Base-by-base conservation (phyloP, 1,284 basidiomycete genomes). In the Quambalaria eucalypti region DNA sequence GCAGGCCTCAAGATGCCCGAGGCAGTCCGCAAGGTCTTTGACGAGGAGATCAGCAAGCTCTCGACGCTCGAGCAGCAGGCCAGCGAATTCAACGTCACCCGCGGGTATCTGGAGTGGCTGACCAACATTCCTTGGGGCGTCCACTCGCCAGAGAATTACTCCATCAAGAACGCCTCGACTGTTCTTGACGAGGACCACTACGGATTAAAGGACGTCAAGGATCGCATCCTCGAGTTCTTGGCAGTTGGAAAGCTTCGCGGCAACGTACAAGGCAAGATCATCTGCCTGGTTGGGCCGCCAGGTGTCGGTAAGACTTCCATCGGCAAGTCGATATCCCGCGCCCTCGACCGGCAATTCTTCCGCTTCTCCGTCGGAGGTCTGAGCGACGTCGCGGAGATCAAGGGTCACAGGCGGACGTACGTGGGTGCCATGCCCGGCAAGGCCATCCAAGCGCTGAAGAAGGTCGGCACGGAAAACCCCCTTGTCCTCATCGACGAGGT, bases 361-460 rank as follows among this genome's bases (percentile, higher is more conserved):
- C 83, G 93, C 47, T 96, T 99, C 80, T 91, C 88, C 12, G 92
- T 98, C 4, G 95, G 95, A 65, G 92, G 95, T 26, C 78, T 99
- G 69, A 90, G 90, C 55, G 93, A 98, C 73, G 92, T 97, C 0
- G 95, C 93, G 53, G 95, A 98, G 81, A 97, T 99, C 77, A 98
- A 98, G 79, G 95, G 95, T 2, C 93, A 99, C 76, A 80, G 95
- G 68, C 80, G 95, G 72, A 99, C 93, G 21, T 98, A 97, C 74
- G 91, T 96, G 55, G 92, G 88, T 2, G 57, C 52, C 36, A 84
- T 98, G 67, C 93, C 93, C 0, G 92, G 93, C 50, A 98, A 98
- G 81, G 92, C 96, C 55, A 93, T 97, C 55, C 92, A 97, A 77
- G 93, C 93, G 1, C 78, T 98, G 57, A 97, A 96, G 79, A 87